A percentile compares a stretch with the other conserved stretches of the same genome.
These are phyloP conservation scores for Elsinoe australis DNA, from an alignment of 2,329 filamentous ascomycete genomes.

Conservation along the genomic window DNA sequence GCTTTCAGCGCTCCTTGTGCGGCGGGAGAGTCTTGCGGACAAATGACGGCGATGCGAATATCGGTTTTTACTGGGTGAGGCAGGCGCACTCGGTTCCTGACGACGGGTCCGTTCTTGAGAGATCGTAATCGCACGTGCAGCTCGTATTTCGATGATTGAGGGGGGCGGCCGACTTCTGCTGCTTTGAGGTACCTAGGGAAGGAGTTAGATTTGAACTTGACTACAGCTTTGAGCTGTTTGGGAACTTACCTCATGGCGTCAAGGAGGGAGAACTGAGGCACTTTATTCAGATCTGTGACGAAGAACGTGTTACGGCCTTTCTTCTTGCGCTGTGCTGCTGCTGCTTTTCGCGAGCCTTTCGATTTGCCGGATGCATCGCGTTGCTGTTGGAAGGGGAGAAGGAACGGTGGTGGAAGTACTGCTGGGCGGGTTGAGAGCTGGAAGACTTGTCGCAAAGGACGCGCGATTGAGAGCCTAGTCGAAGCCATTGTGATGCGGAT, in stretches of 20 bases:
- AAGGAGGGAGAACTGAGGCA: constrained; percentile 69
- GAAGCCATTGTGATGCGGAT: constrained; percentile 16
- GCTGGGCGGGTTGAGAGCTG: neutral
- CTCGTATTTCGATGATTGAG: constrained; percentile 76
- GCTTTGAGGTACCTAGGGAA: constrained; percentile 81
- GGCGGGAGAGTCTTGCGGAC: constrained; percentile 67
- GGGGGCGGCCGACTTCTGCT: constrained; percentile 76
- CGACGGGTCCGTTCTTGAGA: constrained; percentile 73
- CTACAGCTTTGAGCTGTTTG: neutral
- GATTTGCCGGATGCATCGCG: constrained; percentile 33
- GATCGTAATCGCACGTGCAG: constrained; percentile 75
- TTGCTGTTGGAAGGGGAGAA: constrained; percentile 30
- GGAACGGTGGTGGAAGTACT: constrained; percentile 19
- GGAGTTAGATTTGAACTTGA: constrained; percentile 5
- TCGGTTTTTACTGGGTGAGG: constrained; percentile 87
- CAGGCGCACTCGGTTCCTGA: constrained; percentile 80
- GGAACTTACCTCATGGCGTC: constrained; percentile 77
- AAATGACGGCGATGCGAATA: constrained; percentile 82
- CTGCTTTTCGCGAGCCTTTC: constrained; percentile 38
- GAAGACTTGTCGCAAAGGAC: constrained; percentile 7
- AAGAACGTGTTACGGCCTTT: constrained; percentile 62
- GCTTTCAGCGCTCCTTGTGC: constrained; percentile 66
- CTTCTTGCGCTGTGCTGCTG: constrained; percentile 47
- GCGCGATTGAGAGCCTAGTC: constrained; percentile 6
- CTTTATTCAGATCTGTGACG: constrained; percentile 53